Evolutionary conservation across 2,329 filamentous ascomycete genomes (phyloP).

Genomic region (Fusarium sp.): DNA sequence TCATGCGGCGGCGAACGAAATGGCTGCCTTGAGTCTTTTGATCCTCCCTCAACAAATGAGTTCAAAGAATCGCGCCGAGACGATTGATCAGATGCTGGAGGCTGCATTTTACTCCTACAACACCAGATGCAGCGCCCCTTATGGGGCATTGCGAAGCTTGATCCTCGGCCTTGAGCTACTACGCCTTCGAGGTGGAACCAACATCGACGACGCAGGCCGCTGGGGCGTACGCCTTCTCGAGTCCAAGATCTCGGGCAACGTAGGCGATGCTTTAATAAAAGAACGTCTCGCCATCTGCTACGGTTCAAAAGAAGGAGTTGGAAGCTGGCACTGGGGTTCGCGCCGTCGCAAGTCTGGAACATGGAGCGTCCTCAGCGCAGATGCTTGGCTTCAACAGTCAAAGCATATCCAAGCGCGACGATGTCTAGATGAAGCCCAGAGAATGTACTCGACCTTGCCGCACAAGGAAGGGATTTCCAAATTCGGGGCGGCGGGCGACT

Average conservation of each 20-base stretch:
- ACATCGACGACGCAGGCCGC: slow-evolving; percentile 87
- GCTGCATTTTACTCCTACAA: slow-evolving; percentile 93
- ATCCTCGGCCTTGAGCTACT: slow-evolving; percentile 85
- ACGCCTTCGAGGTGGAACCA: slow-evolving; percentile 82
- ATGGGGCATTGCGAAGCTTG: slow-evolving; percentile 84
- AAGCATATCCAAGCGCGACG: slow-evolving; percentile 85
- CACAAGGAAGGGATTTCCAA: slow-evolving; percentile 66
- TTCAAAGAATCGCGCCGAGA: slow-evolving; percentile 84
- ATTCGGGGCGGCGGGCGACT: slow-evolving; percentile 66
- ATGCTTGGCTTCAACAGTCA: slow-evolving; percentile 84
- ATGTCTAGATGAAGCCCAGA: slow-evolving; percentile 79
- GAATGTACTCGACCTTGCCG: slow-evolving; percentile 67
- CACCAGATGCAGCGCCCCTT: slow-evolving; percentile 84
- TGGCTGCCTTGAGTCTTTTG: slow-evolving; percentile 89
- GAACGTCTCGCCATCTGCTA: slow-evolving; percentile 92
- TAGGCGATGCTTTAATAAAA: slow-evolving; percentile 86
- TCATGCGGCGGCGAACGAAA: slow-evolving; percentile 94
- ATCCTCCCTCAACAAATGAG: slow-evolving; percentile 80
- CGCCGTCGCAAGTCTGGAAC: slow-evolving; percentile 88
- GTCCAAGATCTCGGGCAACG: slow-evolving; percentile 78
- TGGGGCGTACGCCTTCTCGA: slow-evolving; percentile 90
- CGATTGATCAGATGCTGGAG: slow-evolving; percentile 89
- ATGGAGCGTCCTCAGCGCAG: slow-evolving; percentile 87
- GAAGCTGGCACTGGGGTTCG: slow-evolving; percentile 77
- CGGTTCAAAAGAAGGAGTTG: slow-evolving; percentile 77